Base-by-base conservation (phyloP, 768 basidiomycete genomes). In the Xanthoconium stramineum region DNA sequence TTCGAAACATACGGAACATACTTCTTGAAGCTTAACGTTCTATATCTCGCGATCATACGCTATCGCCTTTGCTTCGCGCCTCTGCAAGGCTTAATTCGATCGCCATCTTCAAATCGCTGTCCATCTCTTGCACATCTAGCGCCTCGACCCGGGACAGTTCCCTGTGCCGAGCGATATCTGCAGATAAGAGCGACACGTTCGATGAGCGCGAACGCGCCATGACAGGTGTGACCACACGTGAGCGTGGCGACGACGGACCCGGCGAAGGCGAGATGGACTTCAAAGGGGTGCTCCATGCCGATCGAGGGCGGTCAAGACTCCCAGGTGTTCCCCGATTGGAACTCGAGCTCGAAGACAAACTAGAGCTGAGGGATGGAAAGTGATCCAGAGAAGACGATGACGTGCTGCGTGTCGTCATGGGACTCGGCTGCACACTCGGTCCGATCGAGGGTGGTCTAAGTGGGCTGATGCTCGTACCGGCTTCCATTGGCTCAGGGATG, bases 81-180 rank as follows among this genome's bases (percentile, higher is more conserved):
- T 90, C 89, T 1, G 80, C 85, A 28, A 90, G 76, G 65, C 89
- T 90, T 68, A 90, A 66, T 69, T 85, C 84, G 13, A 90, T 78
- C 12, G 83, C 88, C 59, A 83, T 78, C 47, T 71, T 76, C 66
- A 90, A 61, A 60, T 89, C 87, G 15, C 81, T 85, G 55, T 90
- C 86, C 61, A 83, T 77, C 15, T 79, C 77, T 11, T 76, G 76
- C 7, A 15, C 5, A 33, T 56, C 52, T 4, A 17, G 32, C 12
- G 11, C 38, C 20, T 50, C 58, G 4, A 43, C 53, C 12, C 36
- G 45, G 1, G 60, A 7, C 5, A 6, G 8, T 11, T 52, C 36
- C n/a, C 6, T 29, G 47, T 60, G 47, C 15, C 10, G 57, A 38
- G 55, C 57, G 20, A 54, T 55, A 50, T 64, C 55, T 5, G 50